Percentiles rank a stretch among this genome's conserved stretches.
phyloP scores from a whole-genome alignment of 345 rosid species.

The Euclidium syriacum region DNA sequence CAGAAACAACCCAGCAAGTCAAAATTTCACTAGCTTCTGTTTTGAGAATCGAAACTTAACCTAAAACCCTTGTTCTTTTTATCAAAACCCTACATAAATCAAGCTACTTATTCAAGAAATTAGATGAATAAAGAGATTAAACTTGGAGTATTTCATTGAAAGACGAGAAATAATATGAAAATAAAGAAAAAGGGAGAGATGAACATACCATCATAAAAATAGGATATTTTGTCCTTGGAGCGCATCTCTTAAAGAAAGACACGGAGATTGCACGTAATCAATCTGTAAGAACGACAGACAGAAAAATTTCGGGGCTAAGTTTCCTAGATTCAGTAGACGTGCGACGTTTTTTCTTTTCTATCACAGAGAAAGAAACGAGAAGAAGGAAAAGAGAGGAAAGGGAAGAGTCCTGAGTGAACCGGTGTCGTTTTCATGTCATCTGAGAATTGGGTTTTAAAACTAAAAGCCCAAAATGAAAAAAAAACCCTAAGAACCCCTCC shows the following conservation, averaged over 20 bases:
- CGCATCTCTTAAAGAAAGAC: conserved; percentile 39
- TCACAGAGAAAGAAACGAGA: background rate
- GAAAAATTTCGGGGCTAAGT: background rate
- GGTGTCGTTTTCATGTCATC: background rate
- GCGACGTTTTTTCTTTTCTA: conserved; percentile 26
- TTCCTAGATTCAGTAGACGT: background rate
- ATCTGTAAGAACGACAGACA: background rate
- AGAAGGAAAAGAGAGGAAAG: background rate
- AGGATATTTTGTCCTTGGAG: conserved; percentile 81
- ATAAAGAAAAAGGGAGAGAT: conserved; percentile 2
- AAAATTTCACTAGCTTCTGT: background rate
- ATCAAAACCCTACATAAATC: conserved; percentile 8
- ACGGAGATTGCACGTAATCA: background rate
- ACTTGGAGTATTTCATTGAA: background rate
- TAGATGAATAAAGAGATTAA: background rate
- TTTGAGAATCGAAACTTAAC: background rate
- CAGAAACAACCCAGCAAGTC: background rate
- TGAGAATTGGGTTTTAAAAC: background rate
- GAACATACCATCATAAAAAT: conserved; percentile 80
- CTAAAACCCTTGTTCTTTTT: conserved; percentile 7
- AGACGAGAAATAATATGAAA: background rate
- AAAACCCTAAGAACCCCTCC: conserved; percentile 10
- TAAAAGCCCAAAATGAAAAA: background rate
- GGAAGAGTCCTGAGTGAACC: background rate
- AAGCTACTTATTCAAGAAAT: background rate